Percentiles rank a stretch among this genome's conserved stretches.
phyloP scores from a whole-genome alignment of 345 rosid genomes.

The Rhizophora mangle region DNA sequence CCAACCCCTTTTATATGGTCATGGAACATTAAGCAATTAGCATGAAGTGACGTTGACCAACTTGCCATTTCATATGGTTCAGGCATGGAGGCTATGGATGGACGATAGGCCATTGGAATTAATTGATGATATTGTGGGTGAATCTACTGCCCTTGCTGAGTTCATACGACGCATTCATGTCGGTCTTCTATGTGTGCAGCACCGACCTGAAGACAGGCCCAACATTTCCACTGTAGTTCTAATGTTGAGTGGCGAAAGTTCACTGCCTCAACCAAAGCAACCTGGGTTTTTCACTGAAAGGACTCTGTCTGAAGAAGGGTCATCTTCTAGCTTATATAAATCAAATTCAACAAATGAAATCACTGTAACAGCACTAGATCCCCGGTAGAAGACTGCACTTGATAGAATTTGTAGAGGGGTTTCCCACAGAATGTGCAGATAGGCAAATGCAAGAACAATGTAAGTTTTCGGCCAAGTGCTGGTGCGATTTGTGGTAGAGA shows the following conservation, averaged over 20 bases:
- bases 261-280: slow-evolving; percentile 36
- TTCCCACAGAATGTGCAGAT: no score
- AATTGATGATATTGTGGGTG: slow-evolving; percentile 16
- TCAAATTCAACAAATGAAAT: slow-evolving; percentile 8
- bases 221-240: slow-evolving; percentile 35
- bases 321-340: slow-evolving; percentile 6
- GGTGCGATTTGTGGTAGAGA: no score
- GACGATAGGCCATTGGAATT: slow-evolving; percentile 27
- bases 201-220: slow-evolving; percentile 38
- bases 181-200: slow-evolving; percentile 38
- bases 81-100: slow-evolving; percentile 36
- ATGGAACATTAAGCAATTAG: no score
- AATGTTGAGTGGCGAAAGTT: slow-evolving; percentile 35
- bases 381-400: slow-evolving; percentile 10
- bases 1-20: no score
- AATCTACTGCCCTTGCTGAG: slow-evolving; percentile 2
- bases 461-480: no score
- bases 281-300: slow-evolving; percentile 36
- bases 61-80: not conserved
- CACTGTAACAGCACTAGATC: slow-evolving; percentile 7
- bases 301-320: slow-evolving; percentile 10
- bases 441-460: no score
- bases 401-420: no score
- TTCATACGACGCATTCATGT: slow-evolving; percentile 27
- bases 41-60: no score